A percentile compares a stretch with the other conserved stretches of the same genome.
These are phyloP conservation scores for Fomitiporia mediterranea DNA, from an alignment of 1,284 basidiomycete genomes.

Conservation along the genomic window DNA sequence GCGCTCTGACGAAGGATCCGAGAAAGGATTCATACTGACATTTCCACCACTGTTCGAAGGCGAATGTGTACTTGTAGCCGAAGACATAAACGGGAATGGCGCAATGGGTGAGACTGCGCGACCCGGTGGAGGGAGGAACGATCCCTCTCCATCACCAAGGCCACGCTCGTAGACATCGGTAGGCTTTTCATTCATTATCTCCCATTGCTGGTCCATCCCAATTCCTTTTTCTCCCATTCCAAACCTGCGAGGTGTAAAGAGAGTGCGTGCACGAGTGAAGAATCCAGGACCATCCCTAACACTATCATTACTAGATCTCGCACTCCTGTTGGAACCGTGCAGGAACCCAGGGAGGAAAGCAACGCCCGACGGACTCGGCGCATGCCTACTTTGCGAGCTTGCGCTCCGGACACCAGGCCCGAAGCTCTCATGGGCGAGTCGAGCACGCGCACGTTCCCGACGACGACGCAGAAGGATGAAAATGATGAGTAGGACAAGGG, in stretches of 20 bases:
- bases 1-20: neutral
- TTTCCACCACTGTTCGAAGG: neutral
- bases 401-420: neutral
- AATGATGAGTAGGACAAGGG: slow-evolving; percentile 7
- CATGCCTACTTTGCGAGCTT: slow-evolving; percentile 3
- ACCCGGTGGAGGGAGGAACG: neutral
- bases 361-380: slow-evolving; percentile 6
- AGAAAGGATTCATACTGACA: neutral
- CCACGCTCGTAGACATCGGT: neutral
- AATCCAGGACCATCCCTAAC: neutral
- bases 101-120: neutral
- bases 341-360: neutral
- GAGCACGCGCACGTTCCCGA: neutral
- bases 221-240: neutral
- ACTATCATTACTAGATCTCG: neutral
- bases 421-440: slow-evolving; percentile 15
- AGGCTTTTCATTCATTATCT: neutral
- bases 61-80: no score
- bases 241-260: neutral
- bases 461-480: slow-evolving; percentile 6
- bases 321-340: neutral
- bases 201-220: no score
- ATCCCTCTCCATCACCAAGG: neutral
- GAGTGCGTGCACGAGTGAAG: neutral
- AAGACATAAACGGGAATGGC: neutral